phyloP scores from a whole-genome alignment of 2,329 filamentous ascomycete genomes.

The Claviceps sorghi region DNA sequence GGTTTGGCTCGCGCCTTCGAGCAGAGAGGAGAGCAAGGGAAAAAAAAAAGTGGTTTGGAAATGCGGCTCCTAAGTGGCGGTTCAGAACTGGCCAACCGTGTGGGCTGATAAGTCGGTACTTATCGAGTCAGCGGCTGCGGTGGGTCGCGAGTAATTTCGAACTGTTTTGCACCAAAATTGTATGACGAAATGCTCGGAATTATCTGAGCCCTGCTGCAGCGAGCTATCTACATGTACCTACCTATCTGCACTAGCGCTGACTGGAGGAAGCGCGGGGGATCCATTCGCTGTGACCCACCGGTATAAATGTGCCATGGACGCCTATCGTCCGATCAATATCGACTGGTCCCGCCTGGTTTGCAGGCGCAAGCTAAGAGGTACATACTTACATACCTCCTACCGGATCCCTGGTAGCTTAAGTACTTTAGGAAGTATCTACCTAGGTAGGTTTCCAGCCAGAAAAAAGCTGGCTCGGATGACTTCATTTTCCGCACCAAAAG shows the following conservation, averaged over 20 bases:
- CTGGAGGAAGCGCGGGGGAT: constrained; percentile 15
- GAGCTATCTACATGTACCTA: neutral
- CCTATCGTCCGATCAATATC: neutral
- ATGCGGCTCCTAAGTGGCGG: constrained; percentile 9
- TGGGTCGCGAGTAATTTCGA: no score
- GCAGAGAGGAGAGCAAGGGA: neutral
- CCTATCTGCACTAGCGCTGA: neutral
- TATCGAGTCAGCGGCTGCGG: no score
- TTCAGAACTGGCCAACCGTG: neutral
- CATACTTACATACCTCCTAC: no score
- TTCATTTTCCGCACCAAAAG: neutral
- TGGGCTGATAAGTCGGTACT: no score
- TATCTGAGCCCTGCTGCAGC: no score
- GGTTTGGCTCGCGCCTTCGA: neutral
- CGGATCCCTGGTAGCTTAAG: no score
- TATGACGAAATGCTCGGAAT: no score
- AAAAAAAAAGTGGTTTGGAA: constrained; percentile 7
- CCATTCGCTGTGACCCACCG: constrained; percentile 17
- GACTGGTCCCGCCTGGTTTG: neutral
- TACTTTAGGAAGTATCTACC: no score
- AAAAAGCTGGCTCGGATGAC: constrained; percentile 6
- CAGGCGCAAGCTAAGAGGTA: no score
- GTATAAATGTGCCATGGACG: constrained; percentile 4
- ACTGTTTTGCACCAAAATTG: no score
- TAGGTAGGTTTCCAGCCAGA: neutral